These are phyloP conservation scores for Graphium sp. DNA, from an alignment of 2,329 filamentous ascomycete species.

Conservation along the genomic window DNA sequence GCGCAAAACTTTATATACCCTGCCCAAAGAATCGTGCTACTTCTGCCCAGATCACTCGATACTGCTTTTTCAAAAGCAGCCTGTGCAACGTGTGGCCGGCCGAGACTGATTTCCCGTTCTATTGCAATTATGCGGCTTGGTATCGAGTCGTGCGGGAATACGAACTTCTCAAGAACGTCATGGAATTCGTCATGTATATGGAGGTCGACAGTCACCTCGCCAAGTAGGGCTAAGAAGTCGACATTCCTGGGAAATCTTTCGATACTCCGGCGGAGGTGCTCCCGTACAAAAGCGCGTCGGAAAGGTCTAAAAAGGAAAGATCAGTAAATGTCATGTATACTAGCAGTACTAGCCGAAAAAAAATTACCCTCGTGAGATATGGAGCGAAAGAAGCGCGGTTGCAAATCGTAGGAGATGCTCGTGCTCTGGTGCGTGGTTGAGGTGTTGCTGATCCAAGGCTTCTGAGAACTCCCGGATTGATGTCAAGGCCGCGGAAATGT, in stretches of 20 bases:
- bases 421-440: constrained; percentile 18
- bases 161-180: constrained; percentile 38
- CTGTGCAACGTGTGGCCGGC: constrained; percentile 29
- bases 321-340: background rate
- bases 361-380: constrained; percentile 40
- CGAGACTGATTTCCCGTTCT: constrained; percentile 27
- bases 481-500: constrained; percentile 31
- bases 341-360: too few species aligned
- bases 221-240: constrained; percentile 54
- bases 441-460: constrained; percentile 20
- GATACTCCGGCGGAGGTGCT: constrained; percentile 43
- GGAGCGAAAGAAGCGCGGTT: constrained; percentile 46
- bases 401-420: constrained; percentile 56
- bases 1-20: constrained; percentile 30
- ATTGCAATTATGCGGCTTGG: constrained; percentile 31
- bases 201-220: constrained; percentile 57
- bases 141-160: constrained; percentile 25
- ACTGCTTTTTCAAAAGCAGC: constrained; percentile 36
- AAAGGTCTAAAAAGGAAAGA: constrained; percentile 31
- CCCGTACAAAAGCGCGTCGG: constrained; percentile 48
- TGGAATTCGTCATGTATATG: constrained; percentile 63
- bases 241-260: constrained; percentile 57
- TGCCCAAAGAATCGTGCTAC: constrained; percentile 28
- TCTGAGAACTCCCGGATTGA: constrained; percentile 21
- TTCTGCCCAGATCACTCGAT: constrained; percentile 17